Conservation (phyloP, 371 early-diverging fungal species). For the Mortierella sp. region DNA sequence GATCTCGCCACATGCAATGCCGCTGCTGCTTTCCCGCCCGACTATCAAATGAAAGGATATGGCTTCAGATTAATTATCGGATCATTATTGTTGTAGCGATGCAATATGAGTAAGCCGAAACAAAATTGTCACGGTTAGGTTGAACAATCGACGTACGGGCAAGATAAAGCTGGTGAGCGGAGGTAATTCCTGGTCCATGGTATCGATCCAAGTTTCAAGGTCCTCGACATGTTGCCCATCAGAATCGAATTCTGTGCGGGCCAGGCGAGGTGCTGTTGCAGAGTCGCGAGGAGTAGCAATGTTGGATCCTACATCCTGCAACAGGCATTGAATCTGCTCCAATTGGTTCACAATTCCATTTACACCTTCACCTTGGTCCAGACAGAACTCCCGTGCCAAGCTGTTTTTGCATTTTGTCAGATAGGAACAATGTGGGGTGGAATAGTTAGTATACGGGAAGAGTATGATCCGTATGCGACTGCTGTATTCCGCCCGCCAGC, state of each 20-base stretch:
- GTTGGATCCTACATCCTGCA: slow-evolving; percentile 93
- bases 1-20: slow-evolving; percentile 81
- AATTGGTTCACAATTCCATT: slow-evolving; percentile 41
- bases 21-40: slow-evolving; percentile 83
- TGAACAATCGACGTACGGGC: slow-evolving; percentile 64
- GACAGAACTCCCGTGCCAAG: slow-evolving; percentile 79
- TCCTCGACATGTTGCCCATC: slow-evolving; percentile 68
- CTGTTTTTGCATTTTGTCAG: slow-evolving; percentile 44
- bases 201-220: slow-evolving; percentile 92
- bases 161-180: slow-evolving; percentile 86
- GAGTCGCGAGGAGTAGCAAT: slow-evolving; percentile 90
- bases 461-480: not conserved
- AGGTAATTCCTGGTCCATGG: slow-evolving; percentile 77
- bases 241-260: slow-evolving; percentile 83
- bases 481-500: not conserved
- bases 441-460: not conserved
- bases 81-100: not conserved
- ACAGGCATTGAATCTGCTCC: slow-evolving; percentile 88
- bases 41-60: slow-evolving; percentile 60
- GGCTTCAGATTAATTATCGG: not conserved
- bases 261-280: slow-evolving; percentile 60
- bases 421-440: not conserved
- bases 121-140: not conserved
- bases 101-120: too few relatives aligned
- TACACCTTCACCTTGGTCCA: slow-evolving; percentile 74